Evolutionary conservation across 345 rosid genomes (phyloP).

Genomic region (Kandelia obovata): DNA sequence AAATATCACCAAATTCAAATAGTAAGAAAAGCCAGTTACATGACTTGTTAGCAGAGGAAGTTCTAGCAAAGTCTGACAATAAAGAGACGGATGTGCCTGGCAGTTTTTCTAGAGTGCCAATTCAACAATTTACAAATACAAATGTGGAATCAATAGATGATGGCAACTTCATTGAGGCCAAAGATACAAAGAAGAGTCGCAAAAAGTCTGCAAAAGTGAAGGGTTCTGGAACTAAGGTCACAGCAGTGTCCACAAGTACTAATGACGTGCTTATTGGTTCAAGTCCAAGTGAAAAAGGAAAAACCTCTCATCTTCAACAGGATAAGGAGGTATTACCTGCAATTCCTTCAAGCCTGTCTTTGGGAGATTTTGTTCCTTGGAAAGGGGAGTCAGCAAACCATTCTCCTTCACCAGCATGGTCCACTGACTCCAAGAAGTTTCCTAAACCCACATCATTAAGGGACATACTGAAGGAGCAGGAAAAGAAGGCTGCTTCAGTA

Average conservation of each 20-base stretch:
- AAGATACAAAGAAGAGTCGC: conserved; percentile 79
- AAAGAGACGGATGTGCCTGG: conserved; percentile 43
- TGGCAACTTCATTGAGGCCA: conserved; percentile 80
- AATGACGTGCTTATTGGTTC: conserved; percentile 48
- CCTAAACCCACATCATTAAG: conserved; percentile 71
- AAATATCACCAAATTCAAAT: conserved; percentile 38
- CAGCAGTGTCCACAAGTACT: conserved; percentile 29
- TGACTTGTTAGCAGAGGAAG: conserved; percentile 67
- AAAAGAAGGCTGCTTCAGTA: conserved; percentile 48
- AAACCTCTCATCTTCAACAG: conserved; percentile 55
- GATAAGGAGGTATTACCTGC: conserved; percentile 69
- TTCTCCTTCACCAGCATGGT: conserved; percentile 84
- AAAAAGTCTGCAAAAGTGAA: conserved; percentile 89
- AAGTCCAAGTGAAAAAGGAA: conserved; percentile 71
- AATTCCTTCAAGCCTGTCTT: conserved; percentile 85
- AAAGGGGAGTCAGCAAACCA: conserved; percentile 56
- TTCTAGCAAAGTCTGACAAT: conserved; percentile 47
- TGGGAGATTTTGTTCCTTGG: conserved; percentile 97
- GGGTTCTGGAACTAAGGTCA: conserved; percentile 46
- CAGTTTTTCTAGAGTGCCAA: conserved; percentile 24
- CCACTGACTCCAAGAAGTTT: conserved; percentile 58
- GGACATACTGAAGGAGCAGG: conserved; percentile 92
- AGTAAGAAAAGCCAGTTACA: conserved; percentile 67
- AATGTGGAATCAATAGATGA: conserved; percentile 48
- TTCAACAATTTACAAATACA: conserved; percentile 25